Evolutionary conservation across 2,329 filamentous ascomycete genomes (phyloP), one percentile per base, ranked within the genome.

Genomic region (Fusarium miscanthi): DNA sequence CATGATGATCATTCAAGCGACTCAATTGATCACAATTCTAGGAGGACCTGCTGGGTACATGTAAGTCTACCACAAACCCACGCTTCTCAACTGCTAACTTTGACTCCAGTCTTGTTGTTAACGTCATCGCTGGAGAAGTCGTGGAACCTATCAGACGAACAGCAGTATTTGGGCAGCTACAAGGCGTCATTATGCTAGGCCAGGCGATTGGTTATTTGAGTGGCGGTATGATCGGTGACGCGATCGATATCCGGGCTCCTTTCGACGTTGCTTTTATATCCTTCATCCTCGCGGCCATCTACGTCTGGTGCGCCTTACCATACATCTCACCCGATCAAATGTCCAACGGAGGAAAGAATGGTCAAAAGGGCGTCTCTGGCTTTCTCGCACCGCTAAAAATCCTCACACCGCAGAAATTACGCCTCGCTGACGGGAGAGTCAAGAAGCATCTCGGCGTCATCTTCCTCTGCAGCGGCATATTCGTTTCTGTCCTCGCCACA

Each of bases 31-130:
- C 59, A 92, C 90, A 0, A 83, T 93, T 21, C 72, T 93, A 5
- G 92, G 92, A 1, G 92, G 92, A 0, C 91, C 91, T 0, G 87
- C 88, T 1, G 92, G 92, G 0, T 93, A 93, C 75, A 86, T 93
- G 81, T 84, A 61, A 69, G 82, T 23, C 2, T 37, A 25, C 35
- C 3, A 1, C 12, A 3, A 2, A 19, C 8, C 11, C 6, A 4
- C 4, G 4, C 6, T 3, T 0, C 5, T 2, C 13, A 42, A 8
- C 14, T n/a, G 31, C 70, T 74, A 10, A 76, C 46, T 0, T 35
- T 11, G 1, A 5, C 7, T 1, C 13, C 1, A 85, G 83, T 13
- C 85, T 93, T 8, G 87, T 91, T 2, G 83, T 93, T 27, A 93
- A 93, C 73, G 90, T 91, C 17, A 89, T 91, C 48, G 89, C 91